Conservation (phyloP, 2,329 filamentous ascomycete genomes). For the Arthrobotrys sphaeroides region DNA sequence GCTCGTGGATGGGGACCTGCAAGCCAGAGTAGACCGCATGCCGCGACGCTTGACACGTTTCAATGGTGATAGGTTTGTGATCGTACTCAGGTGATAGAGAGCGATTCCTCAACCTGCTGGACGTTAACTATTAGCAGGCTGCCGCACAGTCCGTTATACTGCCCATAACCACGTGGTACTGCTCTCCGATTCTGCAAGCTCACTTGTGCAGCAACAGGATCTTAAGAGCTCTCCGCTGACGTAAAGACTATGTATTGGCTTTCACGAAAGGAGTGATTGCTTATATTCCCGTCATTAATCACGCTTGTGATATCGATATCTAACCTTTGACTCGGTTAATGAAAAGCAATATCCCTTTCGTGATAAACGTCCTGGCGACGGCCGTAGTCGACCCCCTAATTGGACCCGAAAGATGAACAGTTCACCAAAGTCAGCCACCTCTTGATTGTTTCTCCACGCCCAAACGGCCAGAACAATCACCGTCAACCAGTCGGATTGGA, state of each 20-base stretch:
- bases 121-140: conserved; percentile 16
- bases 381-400: neutral
- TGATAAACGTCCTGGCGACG: neutral
- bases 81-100: neutral
- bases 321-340: neutral
- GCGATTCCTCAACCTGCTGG: conserved; percentile 6
- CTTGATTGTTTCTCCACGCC: neutral
- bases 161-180: conserved; percentile 6
- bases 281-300: conserved; percentile 7
- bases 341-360: conserved; percentile 3
- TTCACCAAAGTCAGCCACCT: conserved; percentile 16
- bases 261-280: conserved; percentile 8
- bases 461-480: neutral
- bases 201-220: conserved; percentile 2
- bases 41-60: conserved; percentile 34
- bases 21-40: conserved; percentile 9
- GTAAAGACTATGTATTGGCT: conserved; percentile 9
- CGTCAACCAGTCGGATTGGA: conserved; percentile 1
- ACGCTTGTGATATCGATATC: conserved; percentile 19
- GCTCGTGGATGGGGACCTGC: conserved; percentile 26
- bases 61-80: conserved; percentile 13
- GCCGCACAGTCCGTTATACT: conserved; percentile 1
- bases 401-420: conserved; percentile 6
- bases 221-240: conserved; percentile 17
- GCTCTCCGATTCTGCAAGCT: neutral